Conservation (phyloP, 768 basidiomycete species). For the Zangia roseola region DNA sequence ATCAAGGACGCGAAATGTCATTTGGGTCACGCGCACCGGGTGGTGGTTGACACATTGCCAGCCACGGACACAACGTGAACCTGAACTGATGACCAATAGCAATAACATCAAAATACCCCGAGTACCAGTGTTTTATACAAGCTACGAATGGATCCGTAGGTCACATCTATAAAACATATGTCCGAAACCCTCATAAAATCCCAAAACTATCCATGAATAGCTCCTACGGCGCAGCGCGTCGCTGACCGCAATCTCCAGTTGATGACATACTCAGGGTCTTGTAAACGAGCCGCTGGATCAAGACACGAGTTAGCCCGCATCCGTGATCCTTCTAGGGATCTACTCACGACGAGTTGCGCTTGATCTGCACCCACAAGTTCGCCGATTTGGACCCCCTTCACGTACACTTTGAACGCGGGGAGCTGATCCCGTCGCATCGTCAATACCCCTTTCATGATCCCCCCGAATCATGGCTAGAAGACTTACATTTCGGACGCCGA, state of each 20-base stretch:
- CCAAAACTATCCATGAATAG: constrained; percentile 22
- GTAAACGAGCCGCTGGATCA: constrained; percentile 27
- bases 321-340: constrained; percentile 5
- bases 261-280: constrained; percentile 30
- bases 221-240: constrained; percentile 3
- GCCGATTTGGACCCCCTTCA: constrained; percentile 31
- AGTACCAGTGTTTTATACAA: not conserved
- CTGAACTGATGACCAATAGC: not conserved
- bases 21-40: constrained; percentile 10
- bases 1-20: constrained; percentile 9
- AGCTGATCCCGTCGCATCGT: constrained; percentile 19
- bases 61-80: not conserved
- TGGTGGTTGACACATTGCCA: constrained; percentile 18
- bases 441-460: constrained; percentile 16
- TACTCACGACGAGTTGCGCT: constrained; percentile 23
- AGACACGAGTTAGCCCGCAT: constrained; percentile 17
- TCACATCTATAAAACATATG: constrained; percentile 17
- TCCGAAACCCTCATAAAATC: constrained; percentile 10
- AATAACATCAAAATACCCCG: constrained; percentile 4
- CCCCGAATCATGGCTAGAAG: not conserved
- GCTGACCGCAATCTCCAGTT: constrained; percentile 8
- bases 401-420: constrained; percentile 31
- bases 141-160: constrained; percentile 11
- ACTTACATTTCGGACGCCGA: constrained; percentile 26
- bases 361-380: constrained; percentile 29